Evolutionary conservation across 768 basidiomycete genomes (phyloP).

Genomic region (Collybia sp.): DNA sequence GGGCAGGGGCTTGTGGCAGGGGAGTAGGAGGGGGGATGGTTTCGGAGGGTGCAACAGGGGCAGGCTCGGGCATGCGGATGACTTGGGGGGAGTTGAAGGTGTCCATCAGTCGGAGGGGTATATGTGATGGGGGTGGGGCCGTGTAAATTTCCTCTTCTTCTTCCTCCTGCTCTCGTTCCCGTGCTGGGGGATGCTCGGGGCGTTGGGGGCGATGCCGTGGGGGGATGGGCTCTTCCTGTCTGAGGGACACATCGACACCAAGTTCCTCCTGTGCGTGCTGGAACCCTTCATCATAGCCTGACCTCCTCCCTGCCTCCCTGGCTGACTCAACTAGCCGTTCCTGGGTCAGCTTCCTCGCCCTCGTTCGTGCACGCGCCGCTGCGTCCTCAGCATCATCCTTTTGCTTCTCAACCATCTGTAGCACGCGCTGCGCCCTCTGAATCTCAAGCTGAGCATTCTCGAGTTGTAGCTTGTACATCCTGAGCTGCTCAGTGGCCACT

Average conservation of each 20-base stretch:
- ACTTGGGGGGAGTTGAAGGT: too few species aligned
- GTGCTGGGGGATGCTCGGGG: too few species aligned
- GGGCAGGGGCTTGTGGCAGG: too few species aligned
- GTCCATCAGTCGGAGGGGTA: too few species aligned
- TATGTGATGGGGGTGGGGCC: too few species aligned
- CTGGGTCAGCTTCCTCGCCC: slow-evolving; percentile 45
- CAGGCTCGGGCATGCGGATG: too few species aligned
- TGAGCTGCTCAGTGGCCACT: slow-evolving; percentile 30
- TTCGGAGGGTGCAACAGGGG: too few species aligned
- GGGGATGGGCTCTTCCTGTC: neutral
- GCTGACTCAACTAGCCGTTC: slow-evolving; percentile 47
- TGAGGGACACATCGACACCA: slow-evolving; percentile 2
- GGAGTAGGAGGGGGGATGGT: too few species aligned
- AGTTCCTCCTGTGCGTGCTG: slow-evolving; percentile 29
- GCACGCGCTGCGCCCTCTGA: slow-evolving; percentile 41
- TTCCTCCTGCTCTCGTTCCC: too few species aligned
- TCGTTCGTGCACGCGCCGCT: slow-evolving; percentile 45
- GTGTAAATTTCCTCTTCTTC: too few species aligned
- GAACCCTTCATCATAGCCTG: slow-evolving; percentile 47
- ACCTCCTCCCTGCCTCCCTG: slow-evolving; percentile 52
- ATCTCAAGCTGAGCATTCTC: slow-evolving; percentile 46
- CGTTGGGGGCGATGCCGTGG: too few species aligned
- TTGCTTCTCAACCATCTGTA: slow-evolving; percentile 43
- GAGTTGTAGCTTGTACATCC: slow-evolving; percentile 33
- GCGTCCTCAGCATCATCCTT: slow-evolving; percentile 55